Evolutionary conservation across 352 stramenopile species (phyloP), one percentile per base, ranked within the genome.

Genomic region (Thalassiosira mediterranea): DNA sequence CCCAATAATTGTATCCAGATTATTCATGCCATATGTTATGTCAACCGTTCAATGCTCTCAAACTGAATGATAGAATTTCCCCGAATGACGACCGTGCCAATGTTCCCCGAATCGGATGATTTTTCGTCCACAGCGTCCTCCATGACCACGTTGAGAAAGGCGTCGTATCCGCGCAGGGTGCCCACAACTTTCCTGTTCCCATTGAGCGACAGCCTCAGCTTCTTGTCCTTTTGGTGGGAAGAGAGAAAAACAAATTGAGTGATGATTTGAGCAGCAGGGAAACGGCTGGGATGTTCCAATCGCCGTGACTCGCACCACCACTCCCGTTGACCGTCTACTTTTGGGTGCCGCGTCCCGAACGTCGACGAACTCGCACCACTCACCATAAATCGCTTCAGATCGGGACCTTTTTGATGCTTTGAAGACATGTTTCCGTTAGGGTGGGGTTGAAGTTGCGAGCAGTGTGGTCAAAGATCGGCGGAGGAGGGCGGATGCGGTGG

Each of bases 91-190:
- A 98, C 91, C 77, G 97, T 97, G 66, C 95, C 95, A 53, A 98
- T 95, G 52, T 90, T 90, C 63, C 89, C 85, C 28, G 91, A 59
- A 19, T 52, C 40, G 10, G 46, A 25, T 15, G 37, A 8, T 15
- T 44, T 60, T 79, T 97, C 94, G 68, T 96, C 93, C 25, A 96
- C 84, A 7, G 94, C 95, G 65, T 98, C 93, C 62, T 98, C 95
- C 47, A 98, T 78, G 37, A 97, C 97, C 26, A 98, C 91, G 90
- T 98, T 98, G 82, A 98, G 95, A 84, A 98, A 98, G 79, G 97
- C 95, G 85, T 98, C 96, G 77, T 97, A 98, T 51, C 96, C 96
- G 17, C 95, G 91, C 53, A 98, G 81, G 47, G 95, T 92, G 28
- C 96, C 96, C 37, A 93, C 91, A 15, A 98, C 89, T 79, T 97